Conservation (phyloP, 2,329 filamentous ascomycete species). For the Nigrograna mackinnonii region DNA sequence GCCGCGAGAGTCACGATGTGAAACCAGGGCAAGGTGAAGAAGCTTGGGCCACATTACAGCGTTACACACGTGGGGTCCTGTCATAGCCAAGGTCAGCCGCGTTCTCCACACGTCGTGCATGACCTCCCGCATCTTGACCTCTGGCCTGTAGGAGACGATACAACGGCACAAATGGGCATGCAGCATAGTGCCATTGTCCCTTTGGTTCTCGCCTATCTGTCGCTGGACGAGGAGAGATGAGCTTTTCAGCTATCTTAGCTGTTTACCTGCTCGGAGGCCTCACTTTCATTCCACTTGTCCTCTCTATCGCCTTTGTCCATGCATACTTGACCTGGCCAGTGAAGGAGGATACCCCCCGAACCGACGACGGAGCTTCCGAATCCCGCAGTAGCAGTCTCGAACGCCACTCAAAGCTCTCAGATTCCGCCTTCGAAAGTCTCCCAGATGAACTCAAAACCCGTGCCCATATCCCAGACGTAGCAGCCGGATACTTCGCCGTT, state of each 20-base stretch:
- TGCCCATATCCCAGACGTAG: constrained; percentile 72
- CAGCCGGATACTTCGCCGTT: constrained; percentile 93
- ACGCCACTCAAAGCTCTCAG: neutral
- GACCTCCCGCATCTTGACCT: neutral
- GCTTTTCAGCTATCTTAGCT: constrained; percentile 48
- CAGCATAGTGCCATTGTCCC: no score
- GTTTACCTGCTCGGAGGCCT: constrained; percentile 85
- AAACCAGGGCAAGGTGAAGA: no score
- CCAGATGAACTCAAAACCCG: constrained; percentile 63
- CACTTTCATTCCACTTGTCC: constrained; percentile 79
- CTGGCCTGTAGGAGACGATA: no score
- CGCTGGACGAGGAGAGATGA: constrained; percentile 9
- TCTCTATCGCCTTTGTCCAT: constrained; percentile 65
- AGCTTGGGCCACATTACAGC: neutral
- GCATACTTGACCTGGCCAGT: constrained; percentile 69
- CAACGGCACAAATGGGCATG: no score
- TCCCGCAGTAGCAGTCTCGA: neutral
- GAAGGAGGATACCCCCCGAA: no score
- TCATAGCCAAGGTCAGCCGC: neutral
- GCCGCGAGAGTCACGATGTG: no score
- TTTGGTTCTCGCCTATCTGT: no score
- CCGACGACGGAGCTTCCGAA: neutral
- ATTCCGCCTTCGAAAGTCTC: constrained; percentile 41
- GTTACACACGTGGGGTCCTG: neutral
- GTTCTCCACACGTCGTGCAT: neutral